These are phyloP conservation scores for Pythium utonaiense DNA, from an alignment of 352 stramenopile genomes.

Conservation along the genomic window DNA sequence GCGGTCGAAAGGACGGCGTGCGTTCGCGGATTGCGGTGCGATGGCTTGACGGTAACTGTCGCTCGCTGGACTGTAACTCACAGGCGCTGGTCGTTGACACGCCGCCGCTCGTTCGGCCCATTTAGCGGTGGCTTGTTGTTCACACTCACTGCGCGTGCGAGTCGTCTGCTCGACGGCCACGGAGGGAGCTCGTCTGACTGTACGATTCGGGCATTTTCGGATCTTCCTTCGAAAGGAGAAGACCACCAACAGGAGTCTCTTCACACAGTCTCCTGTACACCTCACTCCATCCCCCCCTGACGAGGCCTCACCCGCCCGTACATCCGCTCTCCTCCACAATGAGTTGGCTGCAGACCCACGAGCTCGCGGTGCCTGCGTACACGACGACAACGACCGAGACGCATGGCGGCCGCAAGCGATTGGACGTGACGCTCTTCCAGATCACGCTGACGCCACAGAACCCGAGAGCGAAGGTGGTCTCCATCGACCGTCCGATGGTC, in stretches of 20 bases:
- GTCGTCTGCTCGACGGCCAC: not conserved
- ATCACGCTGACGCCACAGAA: conserved; percentile 10
- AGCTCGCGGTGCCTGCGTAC: conserved; percentile 13
- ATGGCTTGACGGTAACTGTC: too few relatives aligned
- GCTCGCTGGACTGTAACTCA: not conserved
- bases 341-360: conserved; percentile 21
- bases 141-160: too few relatives aligned
- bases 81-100: not conserved
- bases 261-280: not conserved
- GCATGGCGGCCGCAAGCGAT: conserved; percentile 8
- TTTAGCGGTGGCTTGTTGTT: not conserved
- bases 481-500: conserved; percentile 26
- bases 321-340: conserved; percentile 3
- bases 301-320: not conserved
- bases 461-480: conserved; percentile 9
- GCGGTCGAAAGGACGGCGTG: not conserved
- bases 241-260: conserved; percentile 1
- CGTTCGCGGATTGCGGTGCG: not conserved
- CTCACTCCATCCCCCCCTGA: not conserved
- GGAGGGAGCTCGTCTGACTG: not conserved
- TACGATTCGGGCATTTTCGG: not conserved
- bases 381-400: not conserved
- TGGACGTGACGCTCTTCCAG: conserved; percentile 13
- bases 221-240: conserved; percentile 4
- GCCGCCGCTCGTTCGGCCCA: too few relatives aligned